Evolutionary conservation across 352 stramenopile genomes (phyloP), one percentile per base, ranked within the genome.

Genomic region (Globisporangium orthogonon): DNA sequence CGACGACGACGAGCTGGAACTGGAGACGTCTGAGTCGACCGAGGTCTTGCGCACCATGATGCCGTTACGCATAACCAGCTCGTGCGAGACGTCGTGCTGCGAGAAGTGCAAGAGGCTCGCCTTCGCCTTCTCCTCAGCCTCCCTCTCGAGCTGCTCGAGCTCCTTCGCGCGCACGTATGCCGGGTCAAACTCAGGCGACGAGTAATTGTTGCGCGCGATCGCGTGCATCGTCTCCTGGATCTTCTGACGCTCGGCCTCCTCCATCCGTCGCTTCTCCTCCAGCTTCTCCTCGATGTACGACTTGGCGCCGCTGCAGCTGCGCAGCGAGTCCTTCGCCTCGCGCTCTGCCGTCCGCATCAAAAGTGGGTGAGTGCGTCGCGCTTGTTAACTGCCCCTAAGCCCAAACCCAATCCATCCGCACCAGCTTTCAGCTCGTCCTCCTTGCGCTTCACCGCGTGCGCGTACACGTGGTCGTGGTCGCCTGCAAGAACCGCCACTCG

Each of bases 21-120:
- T 53, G 15, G 59, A 65, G 10, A 50, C 54, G 15, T 63, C 57
- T 43, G 57, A 63, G 44, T 63, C 57, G 11, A 52, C 23, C 29
- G 45, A 65, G 39, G 28, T 65, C 58, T 58, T 87, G 79, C 1
- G 67, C 18, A 83, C 61, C 57, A 71, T 72, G 3, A 86, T 62
- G 30, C 78, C 78, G 50, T 89, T 89, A 41, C 71, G 74, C 78
- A 89, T 86, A 11, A 74, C 59, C 65, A 78, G 76, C 46, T 87
- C 69, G 47, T 87, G 73, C 4, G 68, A 67, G 2, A 78, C 63
- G 37, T 87, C 67, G 29, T 74, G 70, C 64, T 81, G 70, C n/a
- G 77, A 76, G 55, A 74, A 86, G 54, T 86, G 71, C 13, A 74
- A 61, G 5, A 86, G 60, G 39, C 67, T 62, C 0, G 67, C 71